phyloP scores from a whole-genome alignment of 2,329 filamentous ascomycete genomes.

The Hymenoscyphus albidus region DNA sequence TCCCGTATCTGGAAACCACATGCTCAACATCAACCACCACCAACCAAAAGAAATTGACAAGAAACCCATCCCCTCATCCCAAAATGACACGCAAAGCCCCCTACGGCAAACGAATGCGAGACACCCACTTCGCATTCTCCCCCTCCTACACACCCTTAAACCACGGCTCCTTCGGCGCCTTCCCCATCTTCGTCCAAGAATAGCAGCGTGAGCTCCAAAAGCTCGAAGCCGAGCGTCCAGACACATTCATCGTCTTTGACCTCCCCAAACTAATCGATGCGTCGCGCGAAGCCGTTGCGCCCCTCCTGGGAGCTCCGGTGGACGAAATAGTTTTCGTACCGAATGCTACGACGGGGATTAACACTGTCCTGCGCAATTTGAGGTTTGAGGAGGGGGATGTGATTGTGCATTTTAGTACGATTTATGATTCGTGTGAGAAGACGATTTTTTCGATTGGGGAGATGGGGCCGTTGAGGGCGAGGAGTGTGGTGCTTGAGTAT shows the following conservation, averaged over 20 bases:
- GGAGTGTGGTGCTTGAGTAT: conserved; percentile 55
- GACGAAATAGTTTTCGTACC: conserved; percentile 70
- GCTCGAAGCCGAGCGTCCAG: conserved; percentile 61
- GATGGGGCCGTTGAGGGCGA: conserved; percentile 12
- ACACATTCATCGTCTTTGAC: conserved; percentile 70
- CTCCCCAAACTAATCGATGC: conserved; percentile 60
- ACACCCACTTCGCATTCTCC: conserved; percentile 26
- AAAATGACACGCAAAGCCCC: conserved; percentile 22
- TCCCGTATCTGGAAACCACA: background rate
- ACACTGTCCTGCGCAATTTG: conserved; percentile 73
- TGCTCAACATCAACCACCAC: background rate
- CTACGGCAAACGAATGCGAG: conserved; percentile 27
- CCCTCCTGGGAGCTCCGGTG: conserved; percentile 59
- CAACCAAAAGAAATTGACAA: background rate
- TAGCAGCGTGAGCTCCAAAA: conserved; percentile 63
- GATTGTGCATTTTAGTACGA: conserved; percentile 71
- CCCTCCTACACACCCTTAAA: conserved; percentile 28
- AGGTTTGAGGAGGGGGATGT: conserved; percentile 62
- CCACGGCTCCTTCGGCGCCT: conserved; percentile 71
- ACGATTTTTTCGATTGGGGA: conserved; percentile 60
- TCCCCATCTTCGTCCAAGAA: conserved; percentile 59
- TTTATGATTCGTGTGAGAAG: conserved; percentile 76
- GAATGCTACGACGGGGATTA: conserved; percentile 75
- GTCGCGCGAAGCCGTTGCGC: conserved; percentile 59
- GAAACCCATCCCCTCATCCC: background rate